Conservation (phyloP, 1,284 basidiomycete genomes). For the Sphaerobolus stellatus region DNA sequence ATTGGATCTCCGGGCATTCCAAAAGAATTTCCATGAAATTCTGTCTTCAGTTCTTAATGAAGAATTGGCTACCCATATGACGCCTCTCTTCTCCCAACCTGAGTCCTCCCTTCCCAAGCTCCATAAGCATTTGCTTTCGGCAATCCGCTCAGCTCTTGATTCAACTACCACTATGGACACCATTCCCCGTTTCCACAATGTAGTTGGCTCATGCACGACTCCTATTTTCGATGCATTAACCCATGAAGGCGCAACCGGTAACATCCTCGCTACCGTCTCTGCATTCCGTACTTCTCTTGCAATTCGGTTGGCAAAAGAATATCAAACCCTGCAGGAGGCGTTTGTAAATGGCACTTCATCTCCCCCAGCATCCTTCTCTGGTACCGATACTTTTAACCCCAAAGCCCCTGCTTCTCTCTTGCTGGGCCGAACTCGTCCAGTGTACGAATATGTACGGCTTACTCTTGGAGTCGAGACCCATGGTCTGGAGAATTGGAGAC, state of each 20-base stretch:
- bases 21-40: conserved; percentile 57
- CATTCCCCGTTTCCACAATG: conserved; percentile 59
- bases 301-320: background rate
- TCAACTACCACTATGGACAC: conserved; percentile 70
- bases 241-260: conserved; percentile 31
- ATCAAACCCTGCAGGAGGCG: background rate
- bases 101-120: conserved; percentile 25
- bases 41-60: conserved; percentile 50
- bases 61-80: conserved; percentile 50
- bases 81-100: background rate
- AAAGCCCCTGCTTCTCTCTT: conserved; percentile 58
- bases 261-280: conserved; percentile 22
- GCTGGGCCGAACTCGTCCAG: conserved; percentile 59
- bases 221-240: conserved; percentile 61
- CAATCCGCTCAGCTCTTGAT: conserved; percentile 57
- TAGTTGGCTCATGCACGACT: conserved; percentile 60
- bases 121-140: conserved; percentile 4
- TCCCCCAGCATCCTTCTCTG: background rate
- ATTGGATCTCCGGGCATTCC: conserved; percentile 73
- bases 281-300: conserved; percentile 29
- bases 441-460: conserved; percentile 72
- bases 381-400: background rate
- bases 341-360: too few species aligned
- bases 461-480: conserved; percentile 72
- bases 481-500: conserved; percentile 62